Evolutionary conservation across 2,329 filamentous ascomycete genomes (phyloP), one percentile per base, ranked within the genome.

Genomic region (Incumbomyces delicatus): DNA sequence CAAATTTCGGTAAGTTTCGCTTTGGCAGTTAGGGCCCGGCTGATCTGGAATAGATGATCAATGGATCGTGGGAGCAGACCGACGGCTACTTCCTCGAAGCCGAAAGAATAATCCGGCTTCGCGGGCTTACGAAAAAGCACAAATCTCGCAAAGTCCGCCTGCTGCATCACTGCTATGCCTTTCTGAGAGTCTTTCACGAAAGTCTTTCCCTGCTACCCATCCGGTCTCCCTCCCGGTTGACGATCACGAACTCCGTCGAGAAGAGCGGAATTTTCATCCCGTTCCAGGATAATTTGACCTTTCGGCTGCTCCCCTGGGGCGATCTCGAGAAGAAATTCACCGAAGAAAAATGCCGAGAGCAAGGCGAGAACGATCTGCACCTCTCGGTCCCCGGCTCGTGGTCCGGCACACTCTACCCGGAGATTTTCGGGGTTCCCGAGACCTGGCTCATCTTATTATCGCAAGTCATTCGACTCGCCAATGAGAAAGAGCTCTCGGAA

Each of bases 121-220:
- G 58, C 18, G 68, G 70, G 0, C 49, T 72, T 1, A 58, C 60
- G 5, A 61, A 61, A 3, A 27, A 4, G 22, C 57, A 54, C 6
- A 70, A 69, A 33, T 67, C 69, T 1, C 63, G 67, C 13, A 67
- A 69, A 16, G 57, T 64, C 1, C 64, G 70, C 2, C 52, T 73
- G 0, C 54, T 74, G 0, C 71, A 73, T 48, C 69, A 73, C 47
- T 70, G 69, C 56, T 73, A 73, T 48, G 67, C 65, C 0, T 70
- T 67, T 41, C 58, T 70, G 5, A 64, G 71, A 0, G 63, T 73
- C 0, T 65, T 73, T 14, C 60, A 67, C n/a, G 70, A 73, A 52
- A 72, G 68, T 32, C 61, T 59, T 1, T 63, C 60, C n/a, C n/a
- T 48, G 13, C 55, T 61, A 1, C 52, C 56, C 18, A 27, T 27